Evolutionary conservation across 768 basidiomycete species (phyloP), one percentile per base, ranked within the genome.

Genomic region (Hericium coralloides): DNA sequence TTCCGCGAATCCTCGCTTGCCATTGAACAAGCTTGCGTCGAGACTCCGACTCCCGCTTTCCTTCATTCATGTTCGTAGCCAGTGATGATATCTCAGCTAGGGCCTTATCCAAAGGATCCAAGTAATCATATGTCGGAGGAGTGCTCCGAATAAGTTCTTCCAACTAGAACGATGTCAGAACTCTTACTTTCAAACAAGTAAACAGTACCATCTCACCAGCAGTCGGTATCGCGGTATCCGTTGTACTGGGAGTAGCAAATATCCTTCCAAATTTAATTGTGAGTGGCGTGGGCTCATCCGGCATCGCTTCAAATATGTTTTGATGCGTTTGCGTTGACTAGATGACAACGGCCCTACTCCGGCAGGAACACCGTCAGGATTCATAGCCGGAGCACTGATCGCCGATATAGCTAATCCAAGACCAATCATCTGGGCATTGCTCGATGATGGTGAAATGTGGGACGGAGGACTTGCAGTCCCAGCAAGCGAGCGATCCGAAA

Each of bases 11-110:
- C 63, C 92, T 79, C 38, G 84, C 66, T 72, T 94, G 92, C 91
- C 90, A 94, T 66, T 89, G 84, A 17, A 98, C 89, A 23, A 98
- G 82, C 66, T 92, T 90, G 49, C 86, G 80, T 20, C 97, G 79
- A 1, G 91, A 94, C 72, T 99, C 97, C 2, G 92, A 81, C 63
- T 98, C 95, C 2, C 97, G 84, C 70, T 98, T 98, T 60, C 93
- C 92, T 73, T 99, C 97, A 69, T 99, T 99, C 91, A 99, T 97
- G 65, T 90, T 89, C 52, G 83, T 91, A 2, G 97, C 94, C 52
- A 98, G 72, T 12, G 82, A 82, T 1, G 93, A 83, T 62, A 98
- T 97, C 72, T 95, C 92, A 18, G 83, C 75, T 47, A 97, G 71
- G 6, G 95, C 95, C 56, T 82, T 83, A 62, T 92, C 91, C 54